phyloP scores from a whole-genome alignment of 2,329 filamentous ascomycete species.

The Clonostachys sp. region DNA sequence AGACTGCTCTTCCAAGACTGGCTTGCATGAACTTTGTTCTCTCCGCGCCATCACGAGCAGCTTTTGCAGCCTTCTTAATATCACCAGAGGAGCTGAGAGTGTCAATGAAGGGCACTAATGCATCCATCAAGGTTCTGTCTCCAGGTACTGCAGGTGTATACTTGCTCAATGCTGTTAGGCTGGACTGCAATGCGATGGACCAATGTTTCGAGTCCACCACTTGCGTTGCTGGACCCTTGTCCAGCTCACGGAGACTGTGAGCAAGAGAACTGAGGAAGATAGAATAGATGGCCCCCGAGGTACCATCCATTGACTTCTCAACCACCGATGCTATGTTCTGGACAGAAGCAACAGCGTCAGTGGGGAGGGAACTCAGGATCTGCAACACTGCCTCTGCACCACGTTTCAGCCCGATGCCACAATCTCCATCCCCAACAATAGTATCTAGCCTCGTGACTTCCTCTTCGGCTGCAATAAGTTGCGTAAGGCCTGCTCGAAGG shows the following conservation, averaged over 20 bases:
- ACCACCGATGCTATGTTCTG: background rate
- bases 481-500: background rate
- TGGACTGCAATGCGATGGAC: constrained; percentile 11
- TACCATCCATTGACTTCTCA: background rate
- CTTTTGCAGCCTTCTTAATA: constrained; percentile 3
- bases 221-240: background rate
- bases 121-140: background rate
- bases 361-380: constrained; percentile 19
- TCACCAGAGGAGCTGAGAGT: constrained; percentile 38
- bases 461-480: background rate
- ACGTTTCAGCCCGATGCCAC: background rate
- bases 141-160: constrained; percentile 30
- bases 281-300: background rate
- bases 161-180: constrained; percentile 50
- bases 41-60: background rate
- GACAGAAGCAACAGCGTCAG: background rate
- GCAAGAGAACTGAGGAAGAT: background rate
- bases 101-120: background rate
- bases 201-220: background rate
- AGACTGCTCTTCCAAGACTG: constrained; percentile 14
- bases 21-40: constrained; percentile 19
- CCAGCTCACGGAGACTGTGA: background rate
- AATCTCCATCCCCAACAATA: background rate
- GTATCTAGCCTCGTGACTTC: background rate
- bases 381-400: background rate